Evolutionary conservation across 305 asterid species (phyloP).

Genomic region (Rubia tinctorum): DNA sequence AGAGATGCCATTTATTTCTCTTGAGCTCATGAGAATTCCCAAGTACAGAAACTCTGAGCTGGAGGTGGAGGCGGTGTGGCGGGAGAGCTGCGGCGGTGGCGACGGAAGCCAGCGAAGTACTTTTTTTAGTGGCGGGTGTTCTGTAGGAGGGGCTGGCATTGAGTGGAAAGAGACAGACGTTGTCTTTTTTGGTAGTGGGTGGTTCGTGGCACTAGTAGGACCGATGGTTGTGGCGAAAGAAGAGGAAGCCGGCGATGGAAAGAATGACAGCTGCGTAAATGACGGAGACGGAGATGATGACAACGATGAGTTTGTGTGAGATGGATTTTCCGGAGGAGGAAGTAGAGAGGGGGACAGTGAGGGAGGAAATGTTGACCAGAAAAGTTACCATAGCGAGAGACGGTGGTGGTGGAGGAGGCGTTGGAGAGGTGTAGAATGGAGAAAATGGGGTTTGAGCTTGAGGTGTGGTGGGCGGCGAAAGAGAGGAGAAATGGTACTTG

Average conservation of each 20-base stretch:
- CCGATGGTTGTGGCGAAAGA: conserved; percentile 19
- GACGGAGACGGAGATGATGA: conserved; percentile 29
- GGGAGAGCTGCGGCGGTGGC: conserved; percentile 22
- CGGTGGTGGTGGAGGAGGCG: conserved; percentile 26
- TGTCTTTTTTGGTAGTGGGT: conserved; percentile 25
- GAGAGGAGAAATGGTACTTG: conserved; percentile 30
- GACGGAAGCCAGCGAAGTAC: conserved; percentile 33
- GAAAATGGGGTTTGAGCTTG: conserved; percentile 25
- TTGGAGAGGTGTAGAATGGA: conserved; percentile 25
- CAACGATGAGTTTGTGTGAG: conserved; percentile 31
- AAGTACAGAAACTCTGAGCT: conserved; percentile 65
- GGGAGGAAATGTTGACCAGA: conserved; percentile 51
- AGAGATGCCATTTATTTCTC: conserved; percentile 28
- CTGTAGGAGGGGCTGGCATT: conserved; percentile 36
- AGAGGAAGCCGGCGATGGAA: conserved; percentile 25
- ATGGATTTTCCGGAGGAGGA: conserved; percentile 27
- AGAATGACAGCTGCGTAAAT: conserved; percentile 20
- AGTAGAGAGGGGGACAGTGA: conserved; percentile 32
- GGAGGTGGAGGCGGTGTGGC: conserved; percentile 42
- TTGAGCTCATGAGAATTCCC: conserved; percentile 55
- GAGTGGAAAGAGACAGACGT: conserved; percentile 41
- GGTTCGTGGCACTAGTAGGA: conserved; percentile 12
- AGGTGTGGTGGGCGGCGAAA: conserved; percentile 24
- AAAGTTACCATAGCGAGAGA: conserved; percentile 27
- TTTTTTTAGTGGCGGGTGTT: conserved; percentile 21